A percentile compares a stretch with the other conserved stretches of the same genome.
Evolutionary conservation across 2,329 filamentous ascomycete species (phyloP).

Genomic region (Microcera coccophila): DNA sequence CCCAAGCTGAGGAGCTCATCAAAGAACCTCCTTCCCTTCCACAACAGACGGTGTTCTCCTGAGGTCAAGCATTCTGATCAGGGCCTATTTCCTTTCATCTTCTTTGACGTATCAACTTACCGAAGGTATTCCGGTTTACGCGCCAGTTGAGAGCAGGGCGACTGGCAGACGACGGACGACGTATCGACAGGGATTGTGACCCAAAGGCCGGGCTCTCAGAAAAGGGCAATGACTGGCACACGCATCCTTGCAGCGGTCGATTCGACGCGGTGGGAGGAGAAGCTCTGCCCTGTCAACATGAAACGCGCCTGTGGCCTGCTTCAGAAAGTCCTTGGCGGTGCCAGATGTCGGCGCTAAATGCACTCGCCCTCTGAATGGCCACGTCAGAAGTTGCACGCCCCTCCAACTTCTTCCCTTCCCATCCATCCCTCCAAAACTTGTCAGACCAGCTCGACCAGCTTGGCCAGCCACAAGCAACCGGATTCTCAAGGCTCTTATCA

Average conservation of each 20-base stretch:
- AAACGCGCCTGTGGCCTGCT: constrained; percentile 51
- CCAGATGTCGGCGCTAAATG: constrained; percentile 34
- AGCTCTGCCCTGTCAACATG: constrained; percentile 36
- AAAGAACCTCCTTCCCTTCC: no score
- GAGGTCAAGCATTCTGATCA: background rate
- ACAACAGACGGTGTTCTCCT: background rate
- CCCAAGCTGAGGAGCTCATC: background rate
- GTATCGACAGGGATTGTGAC: constrained; percentile 16
- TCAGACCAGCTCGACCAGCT: constrained; percentile 8
- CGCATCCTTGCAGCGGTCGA: constrained; percentile 24
- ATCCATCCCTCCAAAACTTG: constrained; percentile 22
- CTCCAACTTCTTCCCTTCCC: background rate
- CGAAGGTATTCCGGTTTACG: no score
- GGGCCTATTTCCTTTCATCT: no score
- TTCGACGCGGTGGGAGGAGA: constrained; percentile 19
- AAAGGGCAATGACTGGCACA: constrained; percentile 17
- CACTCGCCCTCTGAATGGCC: constrained; percentile 22
- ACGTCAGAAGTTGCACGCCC: background rate
- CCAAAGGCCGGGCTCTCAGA: constrained; percentile 3
- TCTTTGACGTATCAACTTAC: no score
- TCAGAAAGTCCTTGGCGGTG: constrained; percentile 38
- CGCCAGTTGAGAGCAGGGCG: background rate
- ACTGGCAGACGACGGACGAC: background rate
- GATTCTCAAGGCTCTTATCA: constrained; percentile 8
- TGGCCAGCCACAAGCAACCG: constrained; percentile 6